Conservation (phyloP, 192 early-diverging fungal species). For the Umbelopsis sp. region DNA sequence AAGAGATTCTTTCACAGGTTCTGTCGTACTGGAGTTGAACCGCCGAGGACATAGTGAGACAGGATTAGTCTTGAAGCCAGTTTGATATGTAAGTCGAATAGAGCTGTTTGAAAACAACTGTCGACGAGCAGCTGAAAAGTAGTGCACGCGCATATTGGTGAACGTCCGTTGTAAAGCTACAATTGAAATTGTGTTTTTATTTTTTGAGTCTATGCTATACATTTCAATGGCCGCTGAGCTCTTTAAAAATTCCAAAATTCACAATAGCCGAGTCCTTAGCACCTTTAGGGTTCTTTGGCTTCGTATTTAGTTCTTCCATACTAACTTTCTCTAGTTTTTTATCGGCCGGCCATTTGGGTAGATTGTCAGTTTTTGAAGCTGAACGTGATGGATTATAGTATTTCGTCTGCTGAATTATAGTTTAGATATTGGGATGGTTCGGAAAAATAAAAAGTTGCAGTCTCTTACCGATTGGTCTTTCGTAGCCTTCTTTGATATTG, state of each 20-base stretch:
- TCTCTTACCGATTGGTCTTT: no score
- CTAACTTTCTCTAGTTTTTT: neutral
- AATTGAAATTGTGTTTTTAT: no score
- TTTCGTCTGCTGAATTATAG: no score
- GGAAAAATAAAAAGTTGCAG: no score
- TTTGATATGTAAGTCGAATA: neutral
- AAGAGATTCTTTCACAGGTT: conserved; percentile 49
- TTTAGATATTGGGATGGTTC: no score
- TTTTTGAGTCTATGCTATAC: neutral
- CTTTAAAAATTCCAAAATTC: conserved; percentile 14
- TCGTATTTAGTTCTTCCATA: neutral
- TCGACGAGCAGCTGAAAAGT: neutral
- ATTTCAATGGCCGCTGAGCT: conserved; percentile 9
- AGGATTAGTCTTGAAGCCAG: neutral
- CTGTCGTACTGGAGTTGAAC: neutral
- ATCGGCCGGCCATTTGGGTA: neutral
- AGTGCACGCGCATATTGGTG: neutral
- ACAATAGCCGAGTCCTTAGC: conserved; percentile 14
- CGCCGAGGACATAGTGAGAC: neutral
- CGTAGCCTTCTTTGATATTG: neutral
- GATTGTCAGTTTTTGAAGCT: neutral
- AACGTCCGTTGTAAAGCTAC: no score
- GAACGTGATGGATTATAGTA: no score
- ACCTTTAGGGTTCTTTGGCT: neutral
- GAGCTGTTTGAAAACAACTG: neutral